Evolutionary conservation across 2,329 filamentous ascomycete genomes (phyloP), one percentile per base, ranked within the genome.

Genomic region (Trichoderma koningiopsis): DNA sequence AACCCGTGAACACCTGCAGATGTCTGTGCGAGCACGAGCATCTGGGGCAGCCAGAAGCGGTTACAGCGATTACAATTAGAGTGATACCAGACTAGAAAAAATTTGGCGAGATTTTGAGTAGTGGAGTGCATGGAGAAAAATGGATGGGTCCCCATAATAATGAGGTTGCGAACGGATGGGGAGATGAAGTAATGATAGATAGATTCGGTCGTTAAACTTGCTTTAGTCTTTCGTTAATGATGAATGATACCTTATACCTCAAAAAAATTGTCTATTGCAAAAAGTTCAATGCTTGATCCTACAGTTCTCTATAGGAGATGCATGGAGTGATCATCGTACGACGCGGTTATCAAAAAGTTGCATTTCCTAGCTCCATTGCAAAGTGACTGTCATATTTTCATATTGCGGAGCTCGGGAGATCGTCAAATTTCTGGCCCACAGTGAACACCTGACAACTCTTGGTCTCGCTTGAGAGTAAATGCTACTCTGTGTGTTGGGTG

Each of bases 161-260:
- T 67, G 55, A 29, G 33, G 55, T 52, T 67, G 64, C 27, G 40
- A 16, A 59, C 11, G 29, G 55, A 57, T 49, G 64, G 64, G 64
- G 31, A 57, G 49, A 59, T 22, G 55, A 58, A 52, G 31, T 52
- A 58, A 67, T 59, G 33, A 64, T 56, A 43, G 55, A 59, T 67
- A 59, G 64, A 67, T 52, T 67, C 64, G 64, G 29, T 67, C 64
- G 37, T 31, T 67, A 55, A 58, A 29, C 29, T 16, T 59, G 40
- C 64, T 59, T 31, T 59, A 56, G 35, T 29, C 64, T 67, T 5
- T 67, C 64, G 29, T 67, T 67, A 58, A 67, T 59, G 64, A 59
- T 67, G 52, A 59, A 59, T 67, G 40, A 67, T 67, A 67, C 55
- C 55, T 58, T n/a, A 59, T 29, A 67, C 35, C 40, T n/a, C 16